These are phyloP conservation scores for Paramyrothecium sp. DNA, from an alignment of 2,329 filamentous ascomycete genomes.

Conservation along the genomic window DNA sequence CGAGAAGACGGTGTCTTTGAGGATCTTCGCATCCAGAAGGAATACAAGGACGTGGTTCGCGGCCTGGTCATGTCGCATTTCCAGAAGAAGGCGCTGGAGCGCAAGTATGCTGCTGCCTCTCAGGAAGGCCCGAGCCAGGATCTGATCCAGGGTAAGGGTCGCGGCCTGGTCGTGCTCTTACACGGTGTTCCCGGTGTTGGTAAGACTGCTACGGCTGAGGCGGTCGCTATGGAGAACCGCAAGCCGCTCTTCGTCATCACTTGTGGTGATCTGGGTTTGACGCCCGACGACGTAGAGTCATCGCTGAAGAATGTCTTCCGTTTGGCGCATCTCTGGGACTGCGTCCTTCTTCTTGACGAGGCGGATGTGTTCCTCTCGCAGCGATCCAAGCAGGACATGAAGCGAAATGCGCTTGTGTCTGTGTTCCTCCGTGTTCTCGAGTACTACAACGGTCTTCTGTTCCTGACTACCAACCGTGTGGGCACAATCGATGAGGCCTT, in stretches of 20 bases:
- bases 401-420: constrained; percentile 34
- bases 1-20: constrained; percentile 35
- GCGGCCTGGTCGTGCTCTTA: constrained; percentile 41
- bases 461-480: constrained; percentile 50
- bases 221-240: constrained; percentile 35
- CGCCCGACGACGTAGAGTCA: constrained; percentile 36
- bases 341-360: constrained; percentile 35
- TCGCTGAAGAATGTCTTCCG: constrained; percentile 41
- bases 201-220: constrained; percentile 47
- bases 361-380: constrained; percentile 32
- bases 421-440: constrained; percentile 46
- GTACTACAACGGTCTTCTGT: constrained; percentile 46
- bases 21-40: constrained; percentile 35
- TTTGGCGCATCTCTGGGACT: constrained; percentile 37
- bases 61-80: constrained; percentile 39
- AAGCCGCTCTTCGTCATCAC: constrained; percentile 49
- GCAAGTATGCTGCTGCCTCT: constrained; percentile 24
- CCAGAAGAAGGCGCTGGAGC: constrained; percentile 35
- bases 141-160: constrained; percentile 43
- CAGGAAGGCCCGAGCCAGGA: constrained; percentile 31
- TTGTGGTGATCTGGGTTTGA: constrained; percentile 45
- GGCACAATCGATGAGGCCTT: constrained; percentile 49
- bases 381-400: constrained; percentile 26
- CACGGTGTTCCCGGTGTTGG: constrained; percentile 48
- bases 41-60: constrained; percentile 39